These are phyloP conservation scores for Cupressus sempervirens DNA, from an alignment of 75 land plant species.

Conservation along the genomic window DNA sequence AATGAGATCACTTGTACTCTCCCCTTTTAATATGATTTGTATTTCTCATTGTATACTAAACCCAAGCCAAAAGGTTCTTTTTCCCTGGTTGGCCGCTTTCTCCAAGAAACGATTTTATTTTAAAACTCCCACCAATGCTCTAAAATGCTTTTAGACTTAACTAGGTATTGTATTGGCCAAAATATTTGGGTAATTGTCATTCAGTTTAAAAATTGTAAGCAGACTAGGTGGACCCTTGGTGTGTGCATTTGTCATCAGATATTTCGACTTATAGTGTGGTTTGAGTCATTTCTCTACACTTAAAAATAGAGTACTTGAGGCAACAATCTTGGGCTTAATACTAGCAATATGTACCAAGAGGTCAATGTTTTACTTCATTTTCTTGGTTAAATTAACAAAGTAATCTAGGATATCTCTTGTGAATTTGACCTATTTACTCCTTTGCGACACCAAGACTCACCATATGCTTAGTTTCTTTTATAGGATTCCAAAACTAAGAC, in stretches of 20 bases:
- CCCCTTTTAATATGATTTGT: too few relatives aligned
- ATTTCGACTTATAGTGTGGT: slow-evolving; percentile 12
- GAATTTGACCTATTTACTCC: slow-evolving; percentile 12
- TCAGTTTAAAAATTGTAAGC: background rate
- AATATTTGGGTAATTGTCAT: too few relatives aligned
- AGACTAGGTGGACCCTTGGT: background rate
- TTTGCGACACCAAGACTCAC: slow-evolving; percentile 28
- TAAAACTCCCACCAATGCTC: background rate
- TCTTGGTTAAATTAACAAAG: slow-evolving; percentile 23
- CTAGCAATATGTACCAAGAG: slow-evolving; percentile 21
- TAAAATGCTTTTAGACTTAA: background rate
- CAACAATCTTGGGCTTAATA: slow-evolving; percentile 13
- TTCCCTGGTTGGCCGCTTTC: too few relatives aligned
- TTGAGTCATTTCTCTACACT: slow-evolving; percentile 22
- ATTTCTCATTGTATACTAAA: too few relatives aligned
- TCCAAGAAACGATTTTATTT: too few relatives aligned
- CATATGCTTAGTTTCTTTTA: slow-evolving; percentile 18
- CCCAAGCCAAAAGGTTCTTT: too few relatives aligned
- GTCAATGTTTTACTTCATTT: slow-evolving; percentile 35
- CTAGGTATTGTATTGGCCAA: background rate
- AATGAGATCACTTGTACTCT: too few relatives aligned
- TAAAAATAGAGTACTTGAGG: slow-evolving; percentile 13
- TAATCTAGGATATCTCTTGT: slow-evolving; percentile 14
- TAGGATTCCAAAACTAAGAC: slow-evolving; percentile 21
- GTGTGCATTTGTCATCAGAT: background rate